These are phyloP conservation scores for Candida stauntonica DNA, from an alignment of 805 yeast species.

Conservation along the genomic window DNA sequence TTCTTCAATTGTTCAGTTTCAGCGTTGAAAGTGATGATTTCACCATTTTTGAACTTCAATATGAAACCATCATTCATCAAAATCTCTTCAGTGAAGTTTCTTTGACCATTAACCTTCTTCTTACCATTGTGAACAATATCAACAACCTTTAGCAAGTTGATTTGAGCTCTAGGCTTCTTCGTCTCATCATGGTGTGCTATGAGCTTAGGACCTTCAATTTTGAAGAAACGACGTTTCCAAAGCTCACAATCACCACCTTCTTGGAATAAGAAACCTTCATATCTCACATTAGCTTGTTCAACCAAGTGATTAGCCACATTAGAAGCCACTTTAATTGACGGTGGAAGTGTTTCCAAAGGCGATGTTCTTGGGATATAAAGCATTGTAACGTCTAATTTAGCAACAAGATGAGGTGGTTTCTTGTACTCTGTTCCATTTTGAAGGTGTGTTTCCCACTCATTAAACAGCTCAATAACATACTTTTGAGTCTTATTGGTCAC, in stretches of 20 bases:
- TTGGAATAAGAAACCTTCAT: slow-evolving; percentile 76
- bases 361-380: slow-evolving; percentile 63
- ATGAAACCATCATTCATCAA: slow-evolving; percentile 71
- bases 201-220: slow-evolving; percentile 64
- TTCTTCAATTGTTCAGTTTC: slow-evolving; percentile 57
- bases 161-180: slow-evolving; percentile 66
- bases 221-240: slow-evolving; percentile 73
- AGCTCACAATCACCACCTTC: slow-evolving; percentile 83
- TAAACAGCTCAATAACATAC: slow-evolving; percentile 59
- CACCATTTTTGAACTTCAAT: slow-evolving; percentile 72
- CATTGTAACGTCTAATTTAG: slow-evolving; percentile 64
- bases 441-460: slow-evolving; percentile 69
- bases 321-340: slow-evolving; percentile 55
- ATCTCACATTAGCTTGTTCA: slow-evolving; percentile 31
- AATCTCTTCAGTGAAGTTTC: slow-evolving; percentile 71
- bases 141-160: slow-evolving; percentile 67
- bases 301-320: slow-evolving; percentile 37
- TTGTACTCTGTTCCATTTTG: slow-evolving; percentile 29
- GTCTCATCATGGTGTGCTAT: slow-evolving; percentile 72
- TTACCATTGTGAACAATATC: slow-evolving; percentile 32
- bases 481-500: slow-evolving; percentile 49
- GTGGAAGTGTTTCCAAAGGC: slow-evolving; percentile 59
- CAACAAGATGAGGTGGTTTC: slow-evolving; percentile 54
- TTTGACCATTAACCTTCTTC: slow-evolving; percentile 26
- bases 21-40: slow-evolving; percentile 80